Base-by-base conservation (phyloP, 2,329 filamentous ascomycete genomes). In the Penicillium sp. region DNA sequence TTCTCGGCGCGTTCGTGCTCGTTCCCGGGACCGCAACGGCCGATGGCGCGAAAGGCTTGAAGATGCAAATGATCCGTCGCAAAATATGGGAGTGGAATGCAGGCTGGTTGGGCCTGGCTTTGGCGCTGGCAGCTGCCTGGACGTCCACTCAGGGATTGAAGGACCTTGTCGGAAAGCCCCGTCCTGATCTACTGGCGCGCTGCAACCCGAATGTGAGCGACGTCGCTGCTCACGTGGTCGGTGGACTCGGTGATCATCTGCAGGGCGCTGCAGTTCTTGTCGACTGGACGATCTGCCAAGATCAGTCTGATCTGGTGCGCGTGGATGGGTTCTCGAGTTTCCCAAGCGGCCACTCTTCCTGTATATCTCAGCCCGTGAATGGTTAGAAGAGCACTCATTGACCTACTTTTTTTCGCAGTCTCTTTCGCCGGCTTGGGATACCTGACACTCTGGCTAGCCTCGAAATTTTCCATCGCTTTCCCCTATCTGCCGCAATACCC, bases 51-150 rank as follows among this genome's bases (percentile, higher is more conserved):
- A 56, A 51, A 22, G 28, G 86, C 0, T 84, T 88, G 1, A 80
- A 79, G 57, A 71, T 79, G 4, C 73, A 89, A 48, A 78, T 92
- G 40, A 91, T 89, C 85, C 83, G 82, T 67, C 82, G 89, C 58
- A 96, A 94, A 74, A 70, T 96, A 1, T 96, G 92, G 91, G 92
- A 96, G 70, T 85, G 89, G 69, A 90, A 96, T 67, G 85, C 84
- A 2, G 91, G 89, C 52, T 90, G 87, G 84, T 83, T 96, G 63
- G 92, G 92, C 0, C 79, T 96, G 2, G 89, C 79, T 0, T 77
- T 96, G 16, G 84, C 88, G 2, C 76, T 90, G 9, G 84, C 86
- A 2, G 78, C 83, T 2, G 81, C 88, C 4, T 95, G 88, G 76
- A 84, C 94, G 71, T 84, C 95, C 63, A 92, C 91, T 0, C 85